These are phyloP conservation scores for Bonia amplexicaulis DNA, from an alignment of 176 grass and related monocot species.

Conservation along the genomic window DNA sequence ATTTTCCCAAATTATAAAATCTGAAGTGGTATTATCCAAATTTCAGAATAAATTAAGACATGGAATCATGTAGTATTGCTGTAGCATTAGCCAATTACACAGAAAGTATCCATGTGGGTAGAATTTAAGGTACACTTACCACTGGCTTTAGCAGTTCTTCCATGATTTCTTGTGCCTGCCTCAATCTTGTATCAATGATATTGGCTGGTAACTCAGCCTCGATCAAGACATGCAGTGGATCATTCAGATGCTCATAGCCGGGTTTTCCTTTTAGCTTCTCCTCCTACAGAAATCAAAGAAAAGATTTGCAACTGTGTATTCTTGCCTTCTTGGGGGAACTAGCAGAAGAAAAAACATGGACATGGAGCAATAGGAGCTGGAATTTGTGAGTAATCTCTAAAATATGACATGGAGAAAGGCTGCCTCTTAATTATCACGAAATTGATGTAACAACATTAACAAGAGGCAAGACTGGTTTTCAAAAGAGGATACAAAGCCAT, in stretches of 20 bases:
- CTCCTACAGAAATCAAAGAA: conserved; percentile 35
- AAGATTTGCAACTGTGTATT: background rate
- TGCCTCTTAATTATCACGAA: background rate
- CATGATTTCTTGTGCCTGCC: conserved; percentile 78
- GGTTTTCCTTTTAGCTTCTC: conserved; percentile 79
- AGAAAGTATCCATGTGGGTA: background rate
- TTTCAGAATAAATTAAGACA: background rate
- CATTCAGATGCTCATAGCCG: conserved; percentile 84
- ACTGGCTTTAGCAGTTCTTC: conserved; percentile 77
- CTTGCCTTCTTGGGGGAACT: background rate
- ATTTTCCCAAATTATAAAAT: background rate
- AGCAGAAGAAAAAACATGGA: background rate
- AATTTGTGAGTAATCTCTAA: background rate
- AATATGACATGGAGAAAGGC: background rate
- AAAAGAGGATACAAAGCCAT: background rate
- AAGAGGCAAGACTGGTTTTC: background rate
- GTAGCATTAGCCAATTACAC: background rate
- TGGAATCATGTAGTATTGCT: background rate
- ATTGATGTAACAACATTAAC: background rate
- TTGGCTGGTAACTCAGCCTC: conserved; percentile 79
- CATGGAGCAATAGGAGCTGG: background rate
- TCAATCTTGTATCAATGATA: conserved; percentile 65
- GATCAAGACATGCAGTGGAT: conserved; percentile 80
- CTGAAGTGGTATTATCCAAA: background rate
- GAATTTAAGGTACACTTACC: conserved; percentile 40